Evolutionary conservation across 805 yeast species (phyloP).

Genomic region (Kodamaea jinghongensis): DNA sequence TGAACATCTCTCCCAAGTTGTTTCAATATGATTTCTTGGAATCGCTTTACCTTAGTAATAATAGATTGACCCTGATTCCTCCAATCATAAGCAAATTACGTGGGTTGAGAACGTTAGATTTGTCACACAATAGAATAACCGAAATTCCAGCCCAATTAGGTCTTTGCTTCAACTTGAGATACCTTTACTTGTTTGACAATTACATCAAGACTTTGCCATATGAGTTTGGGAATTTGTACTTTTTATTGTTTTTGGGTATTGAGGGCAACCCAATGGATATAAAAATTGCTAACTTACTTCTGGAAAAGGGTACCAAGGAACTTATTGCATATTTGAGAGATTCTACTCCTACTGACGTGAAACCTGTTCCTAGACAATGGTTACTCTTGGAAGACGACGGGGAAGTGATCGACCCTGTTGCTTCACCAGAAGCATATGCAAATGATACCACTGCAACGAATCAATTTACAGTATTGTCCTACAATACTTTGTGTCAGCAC

Average conservation of each 20-base stretch:
- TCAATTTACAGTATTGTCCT: conserved; percentile 75
- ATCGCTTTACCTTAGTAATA: conserved; percentile 83
- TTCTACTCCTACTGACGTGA: conserved; percentile 61
- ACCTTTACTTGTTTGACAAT: conserved; percentile 85
- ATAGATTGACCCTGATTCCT: conserved; percentile 70
- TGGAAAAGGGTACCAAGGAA: conserved; percentile 82
- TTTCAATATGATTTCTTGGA: conserved; percentile 83
- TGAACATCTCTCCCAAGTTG: conserved; percentile 65
- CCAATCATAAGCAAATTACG: conserved; percentile 61
- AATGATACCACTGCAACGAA: conserved; percentile 26
- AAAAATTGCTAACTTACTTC: conserved; percentile 60
- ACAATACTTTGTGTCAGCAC: conserved; percentile 92
- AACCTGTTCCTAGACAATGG: conserved; percentile 82
- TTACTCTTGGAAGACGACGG: conserved; percentile 75
- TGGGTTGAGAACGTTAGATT: conserved; percentile 77
- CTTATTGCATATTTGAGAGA: conserved; percentile 81
- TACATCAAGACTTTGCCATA: conserved; percentile 70
- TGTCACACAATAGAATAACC: conserved; percentile 71
- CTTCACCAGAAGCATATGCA: conserved; percentile 31
- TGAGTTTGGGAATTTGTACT: conserved; percentile 82
- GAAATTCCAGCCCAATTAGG: conserved; percentile 86
- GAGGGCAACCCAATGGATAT: conserved; percentile 88
- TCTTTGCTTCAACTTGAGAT: conserved; percentile 72
- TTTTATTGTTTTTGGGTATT: conserved; percentile 81
- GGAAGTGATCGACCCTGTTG: conserved; percentile 44